Evolutionary conservation across 306 rosid species (phyloP).

Genomic region (Oxytropis ochrocephala): DNA sequence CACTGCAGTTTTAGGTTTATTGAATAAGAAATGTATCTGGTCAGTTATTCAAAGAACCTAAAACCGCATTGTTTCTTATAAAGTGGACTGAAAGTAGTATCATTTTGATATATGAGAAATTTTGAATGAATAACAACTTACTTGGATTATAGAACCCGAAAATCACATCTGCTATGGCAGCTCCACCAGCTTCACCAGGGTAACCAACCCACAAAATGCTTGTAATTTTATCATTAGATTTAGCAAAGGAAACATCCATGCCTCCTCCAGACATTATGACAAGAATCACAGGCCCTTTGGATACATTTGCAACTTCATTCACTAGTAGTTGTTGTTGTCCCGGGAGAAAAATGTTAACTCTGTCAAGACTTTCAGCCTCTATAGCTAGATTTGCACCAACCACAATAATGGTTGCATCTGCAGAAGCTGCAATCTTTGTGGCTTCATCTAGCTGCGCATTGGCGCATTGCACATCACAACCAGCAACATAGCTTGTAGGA

Average conservation of each 20-base stretch:
- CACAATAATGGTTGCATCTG: slow-evolving; percentile 83
- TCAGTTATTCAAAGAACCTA: too few species aligned
- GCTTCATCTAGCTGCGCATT: slow-evolving; percentile 66
- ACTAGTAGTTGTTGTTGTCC: slow-evolving; percentile 74
- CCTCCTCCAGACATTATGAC: slow-evolving; percentile 98
- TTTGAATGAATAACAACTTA: slow-evolving; percentile 38
- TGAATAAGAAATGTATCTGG: too few species aligned
- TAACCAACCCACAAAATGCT: slow-evolving; percentile 98
- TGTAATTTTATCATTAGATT: slow-evolving; percentile 54
- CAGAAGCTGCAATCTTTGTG: slow-evolving; percentile 59
- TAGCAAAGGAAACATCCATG: slow-evolving; percentile 82
- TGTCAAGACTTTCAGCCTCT: slow-evolving; percentile 84
- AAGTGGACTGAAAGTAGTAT: too few species aligned
- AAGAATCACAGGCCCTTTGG: slow-evolving; percentile 90
- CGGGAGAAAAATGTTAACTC: slow-evolving; percentile 68
- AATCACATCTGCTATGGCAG: slow-evolving; percentile 88
- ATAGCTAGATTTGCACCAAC: slow-evolving; percentile 74
- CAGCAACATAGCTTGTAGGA: slow-evolving; percentile 58
- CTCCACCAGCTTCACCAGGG: slow-evolving; percentile 99
- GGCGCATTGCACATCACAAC: slow-evolving; percentile 71
- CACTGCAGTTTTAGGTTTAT: too few species aligned
- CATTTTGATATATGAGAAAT: background rate
- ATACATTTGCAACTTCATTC: slow-evolving; percentile 67
- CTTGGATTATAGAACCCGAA: slow-evolving; percentile 83
- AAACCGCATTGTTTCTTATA: too few species aligned